Base-by-base conservation (phyloP, 2,329 filamentous ascomycete genomes). In the Pleoardoris graminearum region DNA sequence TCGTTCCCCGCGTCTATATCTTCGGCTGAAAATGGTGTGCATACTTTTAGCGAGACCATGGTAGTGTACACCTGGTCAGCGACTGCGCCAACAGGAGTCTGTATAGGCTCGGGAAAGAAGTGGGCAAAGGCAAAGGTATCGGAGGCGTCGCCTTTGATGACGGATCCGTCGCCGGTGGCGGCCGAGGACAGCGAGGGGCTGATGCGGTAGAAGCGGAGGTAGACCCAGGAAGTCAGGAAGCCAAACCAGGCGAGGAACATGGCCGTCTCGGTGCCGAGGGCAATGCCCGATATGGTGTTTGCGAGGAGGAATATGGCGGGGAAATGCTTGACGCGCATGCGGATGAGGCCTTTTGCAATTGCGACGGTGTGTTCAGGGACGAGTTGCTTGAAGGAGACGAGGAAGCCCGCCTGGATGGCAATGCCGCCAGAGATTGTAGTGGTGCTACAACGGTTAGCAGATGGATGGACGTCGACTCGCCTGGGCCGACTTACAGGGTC, bases 311-410 rank as follows among this genome's bases (percentile, higher is more conserved):
- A 96, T 72, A 85, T 89, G 80, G 77, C 94, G 58, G 77, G 96
- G 78, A 88, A 87, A 71, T 88, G 85, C 71, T 87, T 86, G 49
- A 99, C 91, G 62, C 93, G 89, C 73, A 97, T 85, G 54, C 94
- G 96, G 53, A 97, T 73, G 55, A 96, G 78, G 59, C 91, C 91
- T 59, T 89, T 88, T 78, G 96, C 93, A 53, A 99, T 84, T 4
- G 93, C 94, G 48, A 97, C 93, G 10, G 94, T 99, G 75, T 99
- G 94, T 57, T 96, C 92, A 19, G 94, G 94, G 30, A 97, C 89
- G 44, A 99, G 89, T 76, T 99, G 94, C 77, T 96, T 97, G 77
- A 97, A 96, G 49, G 93, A 90, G 65, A 97, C 90, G 56, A 99
- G 88, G 78, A 97, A 97, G 56, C 89, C 87, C 41, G 94, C 91